Evolutionary conservation across 495 filamentous ascomycete genomes (phyloP).

Genomic region (Penicillium parvum): DNA sequence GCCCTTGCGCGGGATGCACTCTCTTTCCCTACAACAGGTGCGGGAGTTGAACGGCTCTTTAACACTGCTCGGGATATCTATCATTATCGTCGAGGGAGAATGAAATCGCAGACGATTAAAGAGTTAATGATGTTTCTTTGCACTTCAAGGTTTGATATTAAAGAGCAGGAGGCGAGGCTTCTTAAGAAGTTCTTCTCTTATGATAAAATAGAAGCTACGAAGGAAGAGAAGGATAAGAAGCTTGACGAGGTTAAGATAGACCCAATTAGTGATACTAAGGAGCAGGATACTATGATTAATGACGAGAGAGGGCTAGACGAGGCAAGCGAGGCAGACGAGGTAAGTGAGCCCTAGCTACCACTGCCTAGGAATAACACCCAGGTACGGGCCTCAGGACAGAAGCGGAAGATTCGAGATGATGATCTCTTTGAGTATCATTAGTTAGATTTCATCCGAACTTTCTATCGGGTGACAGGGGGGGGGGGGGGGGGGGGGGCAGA

Average conservation of each 20-base stretch:
- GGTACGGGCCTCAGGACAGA: too few relatives aligned
- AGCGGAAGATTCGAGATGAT: too few relatives aligned
- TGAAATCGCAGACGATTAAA: background rate
- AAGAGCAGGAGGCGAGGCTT: background rate
- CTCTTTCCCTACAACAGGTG: background rate
- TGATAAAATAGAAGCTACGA: background rate
- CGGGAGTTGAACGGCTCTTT: background rate
- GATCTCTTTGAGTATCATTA: too few relatives aligned
- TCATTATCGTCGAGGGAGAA: background rate
- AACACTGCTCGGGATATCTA: background rate
- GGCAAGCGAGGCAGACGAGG: too few relatives aligned
- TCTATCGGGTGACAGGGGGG: too few relatives aligned
- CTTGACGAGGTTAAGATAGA: background rate
- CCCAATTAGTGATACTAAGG: too few relatives aligned
- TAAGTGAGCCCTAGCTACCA: too few relatives aligned
- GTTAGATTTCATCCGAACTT: too few relatives aligned
- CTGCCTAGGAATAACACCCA: too few relatives aligned
- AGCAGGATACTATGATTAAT: too few relatives aligned
- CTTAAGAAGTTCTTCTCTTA: slow-evolving; percentile 1
- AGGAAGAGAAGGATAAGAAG: slow-evolving; percentile 3
- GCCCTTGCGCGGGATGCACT: background rate
- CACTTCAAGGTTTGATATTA: background rate
- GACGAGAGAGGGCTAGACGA: too few relatives aligned
- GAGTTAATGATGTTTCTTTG: background rate
- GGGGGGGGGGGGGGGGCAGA: too few relatives aligned